Percentiles rank a stretch among this genome's conserved stretches.
These are phyloP conservation scores for Amoeboaphelidium occidentale DNA, from an alignment of 371 early-diverging fungal species.

Conservation along the genomic window DNA sequence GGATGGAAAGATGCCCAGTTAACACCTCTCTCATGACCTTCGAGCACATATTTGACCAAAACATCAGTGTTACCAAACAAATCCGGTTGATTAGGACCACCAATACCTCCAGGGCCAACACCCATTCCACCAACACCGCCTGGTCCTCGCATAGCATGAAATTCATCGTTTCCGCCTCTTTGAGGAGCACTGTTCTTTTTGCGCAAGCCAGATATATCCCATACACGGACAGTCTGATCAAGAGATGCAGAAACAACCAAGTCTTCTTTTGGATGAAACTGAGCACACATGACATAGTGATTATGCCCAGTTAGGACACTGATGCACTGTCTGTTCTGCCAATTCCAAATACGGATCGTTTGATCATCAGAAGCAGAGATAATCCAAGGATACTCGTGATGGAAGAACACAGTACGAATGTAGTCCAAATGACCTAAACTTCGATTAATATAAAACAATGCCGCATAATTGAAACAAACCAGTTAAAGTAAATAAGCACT, in stretches of 20 bases:
- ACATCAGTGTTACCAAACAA: constrained; percentile 85
- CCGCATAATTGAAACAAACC: neutral
- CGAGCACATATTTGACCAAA: constrained; percentile 88
- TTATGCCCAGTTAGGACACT: constrained; percentile 95
- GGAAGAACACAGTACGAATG: constrained; percentile 92
- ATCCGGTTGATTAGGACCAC: constrained; percentile 33
- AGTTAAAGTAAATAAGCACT: constrained; percentile 55
- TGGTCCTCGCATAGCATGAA: neutral
- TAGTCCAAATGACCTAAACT: constrained; percentile 97
- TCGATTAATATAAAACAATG: neutral
- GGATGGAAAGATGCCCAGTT: constrained; percentile 96
- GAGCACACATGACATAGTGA: constrained; percentile 98
- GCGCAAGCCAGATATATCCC: constrained; percentile 84
- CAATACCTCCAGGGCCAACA: constrained; percentile 7
- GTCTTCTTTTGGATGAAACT: constrained; percentile 90
- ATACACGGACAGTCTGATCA: constrained; percentile 95
- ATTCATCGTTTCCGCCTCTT: constrained; percentile 1
- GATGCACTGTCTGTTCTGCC: constrained; percentile 95
- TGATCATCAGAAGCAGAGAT: constrained; percentile 94
- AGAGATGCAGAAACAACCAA: constrained; percentile 85
- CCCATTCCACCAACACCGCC: neutral
- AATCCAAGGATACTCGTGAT: constrained; percentile 96
- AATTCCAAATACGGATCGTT: constrained; percentile 98
- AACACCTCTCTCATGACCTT: constrained; percentile 96
- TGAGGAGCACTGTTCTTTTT: constrained; percentile 39